Base-by-base conservation (phyloP, 2,329 filamentous ascomycete species). In the Cadophora luteo-olivacea region DNA sequence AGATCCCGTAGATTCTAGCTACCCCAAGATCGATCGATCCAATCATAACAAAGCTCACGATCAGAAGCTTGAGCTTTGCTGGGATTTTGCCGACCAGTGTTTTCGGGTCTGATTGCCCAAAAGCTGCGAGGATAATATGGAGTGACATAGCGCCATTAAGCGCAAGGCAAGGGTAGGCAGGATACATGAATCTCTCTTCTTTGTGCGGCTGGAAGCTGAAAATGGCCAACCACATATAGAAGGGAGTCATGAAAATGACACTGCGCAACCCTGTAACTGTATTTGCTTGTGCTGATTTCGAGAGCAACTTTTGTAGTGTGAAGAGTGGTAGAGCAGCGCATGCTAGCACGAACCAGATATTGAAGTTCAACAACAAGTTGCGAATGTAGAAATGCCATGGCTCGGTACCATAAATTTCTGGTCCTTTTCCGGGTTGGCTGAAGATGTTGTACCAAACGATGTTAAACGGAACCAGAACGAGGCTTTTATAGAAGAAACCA, bases 181-280 rank as follows among this genome's bases (percentile, higher is more conserved):
- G 96, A 76, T 97, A 99, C 94, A 99, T 98, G 83, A 99, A 99
- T 7, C 96, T 87, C 81, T 99, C 96, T 79, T 99, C 96, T 77
- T 99, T 99, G 82, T 99, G 96, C 19, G 96, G 93, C 78, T 99
- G 96, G 9, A 91, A 78, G 0, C 92, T 95, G 81, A 99, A 98
- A 70, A 98, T 96, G 3, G 82, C 87, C 33, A 99, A 86, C 96
- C 96, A 99, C 77, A 97, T 85, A 78, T 98, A 99, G 80, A 98
- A 97, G 0, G 96, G 96, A 0, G 88, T 82, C 65, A 95, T 84
- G 73, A 97, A 93, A 24, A 95, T 87, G 60, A 97, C 76, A 11
- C 91, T 92, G 45, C 94, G 90, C 66, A 97, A 81, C 0, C 92
- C 86, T 0, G 89, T 91, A 72, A 92, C 86, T 68, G 90, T 88